Conservation (phyloP, 2,329 filamentous ascomycete species). For the Malbranchea zuffiana region DNA sequence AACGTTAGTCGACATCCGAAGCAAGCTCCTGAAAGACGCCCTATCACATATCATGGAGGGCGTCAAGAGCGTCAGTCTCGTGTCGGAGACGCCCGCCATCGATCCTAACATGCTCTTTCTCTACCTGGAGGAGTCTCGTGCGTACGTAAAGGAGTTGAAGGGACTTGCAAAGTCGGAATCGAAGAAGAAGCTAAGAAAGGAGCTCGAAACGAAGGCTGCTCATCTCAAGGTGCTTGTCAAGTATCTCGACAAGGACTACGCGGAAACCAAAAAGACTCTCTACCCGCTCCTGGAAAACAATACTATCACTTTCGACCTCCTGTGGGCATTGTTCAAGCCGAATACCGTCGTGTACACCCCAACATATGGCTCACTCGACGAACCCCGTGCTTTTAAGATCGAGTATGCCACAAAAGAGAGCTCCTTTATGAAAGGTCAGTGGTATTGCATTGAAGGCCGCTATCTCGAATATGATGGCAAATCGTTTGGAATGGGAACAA, state of each 20-base stretch:
- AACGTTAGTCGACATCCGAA: conserved; percentile 73
- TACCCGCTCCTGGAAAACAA: conserved; percentile 71
- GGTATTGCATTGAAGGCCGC: conserved; percentile 60
- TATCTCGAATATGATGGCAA: conserved; percentile 88
- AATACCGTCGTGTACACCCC: conserved; percentile 67
- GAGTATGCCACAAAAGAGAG: conserved; percentile 62
- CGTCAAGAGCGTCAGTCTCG: conserved; percentile 66
- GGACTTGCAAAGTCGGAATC: conserved; percentile 49
- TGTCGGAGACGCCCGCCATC: conserved; percentile 65
- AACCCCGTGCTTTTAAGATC: conserved; percentile 73
- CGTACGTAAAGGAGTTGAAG: conserved; percentile 54
- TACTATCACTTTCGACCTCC: conserved; percentile 75
- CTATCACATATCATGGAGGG: conserved; percentile 62
- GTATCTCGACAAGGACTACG: conserved; percentile 74
- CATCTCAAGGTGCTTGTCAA: conserved; percentile 58
- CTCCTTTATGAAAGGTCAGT: conserved; percentile 60
- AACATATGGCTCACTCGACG: conserved; percentile 64
- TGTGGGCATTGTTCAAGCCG: conserved; percentile 85
- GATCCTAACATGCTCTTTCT: conserved; percentile 62
- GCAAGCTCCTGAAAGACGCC: conserved; percentile 61
- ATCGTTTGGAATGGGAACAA: conserved; percentile 63
- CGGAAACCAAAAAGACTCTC: conserved; percentile 64
- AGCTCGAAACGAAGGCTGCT: conserved; percentile 30
- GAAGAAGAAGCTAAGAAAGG: conserved; percentile 32
- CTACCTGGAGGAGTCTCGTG: conserved; percentile 67